phyloP scores from a whole-genome alignment of 164 flowering plant genomes.

The Saururus chinensis region DNA sequence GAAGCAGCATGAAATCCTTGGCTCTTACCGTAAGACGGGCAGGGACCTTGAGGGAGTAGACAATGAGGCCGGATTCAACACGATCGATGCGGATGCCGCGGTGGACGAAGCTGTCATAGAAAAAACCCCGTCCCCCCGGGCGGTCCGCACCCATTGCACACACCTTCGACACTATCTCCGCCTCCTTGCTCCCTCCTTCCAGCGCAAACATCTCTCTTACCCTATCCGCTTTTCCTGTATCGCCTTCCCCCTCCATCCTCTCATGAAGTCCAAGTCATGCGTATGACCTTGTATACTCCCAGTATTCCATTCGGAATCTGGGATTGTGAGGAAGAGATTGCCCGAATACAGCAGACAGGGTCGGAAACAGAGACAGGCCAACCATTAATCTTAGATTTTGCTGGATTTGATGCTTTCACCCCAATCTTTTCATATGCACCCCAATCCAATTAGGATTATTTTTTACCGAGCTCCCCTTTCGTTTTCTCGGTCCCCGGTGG shows the following conservation, averaged over 20 bases:
- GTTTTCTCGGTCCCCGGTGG: no score
- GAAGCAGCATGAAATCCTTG: no score
- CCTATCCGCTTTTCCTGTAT: slow-evolving; percentile 4
- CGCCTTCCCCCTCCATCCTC: slow-evolving; percentile 13
- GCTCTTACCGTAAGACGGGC: slow-evolving; percentile 74
- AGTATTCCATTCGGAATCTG: background rate
- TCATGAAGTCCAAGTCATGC: background rate
- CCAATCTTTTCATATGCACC: no score
- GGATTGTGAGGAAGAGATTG: background rate
- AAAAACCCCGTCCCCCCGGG: slow-evolving; percentile 23
- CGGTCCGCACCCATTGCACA: slow-evolving; percentile 19
- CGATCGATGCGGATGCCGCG: slow-evolving; percentile 61
- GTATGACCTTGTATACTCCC: no score
- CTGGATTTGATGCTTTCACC: no score
- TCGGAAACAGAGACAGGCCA: background rate
- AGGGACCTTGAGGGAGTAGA: slow-evolving; percentile 64
- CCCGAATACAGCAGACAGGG: no score
- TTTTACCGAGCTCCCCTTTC: no score
- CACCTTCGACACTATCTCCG: slow-evolving; percentile 30
- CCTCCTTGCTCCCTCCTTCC: slow-evolving; percentile 21
- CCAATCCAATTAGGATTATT: no score
- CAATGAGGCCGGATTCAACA: slow-evolving; percentile 48
- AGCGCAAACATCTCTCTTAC: slow-evolving; percentile 6
- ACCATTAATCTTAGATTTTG: no score
- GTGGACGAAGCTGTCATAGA: slow-evolving; percentile 47